A percentile compares a stretch with the other conserved stretches of the same genome.
phyloP scores from a whole-genome alignment of 2,329 filamentous ascomycete genomes.

The Cladosporium phlei region DNA sequence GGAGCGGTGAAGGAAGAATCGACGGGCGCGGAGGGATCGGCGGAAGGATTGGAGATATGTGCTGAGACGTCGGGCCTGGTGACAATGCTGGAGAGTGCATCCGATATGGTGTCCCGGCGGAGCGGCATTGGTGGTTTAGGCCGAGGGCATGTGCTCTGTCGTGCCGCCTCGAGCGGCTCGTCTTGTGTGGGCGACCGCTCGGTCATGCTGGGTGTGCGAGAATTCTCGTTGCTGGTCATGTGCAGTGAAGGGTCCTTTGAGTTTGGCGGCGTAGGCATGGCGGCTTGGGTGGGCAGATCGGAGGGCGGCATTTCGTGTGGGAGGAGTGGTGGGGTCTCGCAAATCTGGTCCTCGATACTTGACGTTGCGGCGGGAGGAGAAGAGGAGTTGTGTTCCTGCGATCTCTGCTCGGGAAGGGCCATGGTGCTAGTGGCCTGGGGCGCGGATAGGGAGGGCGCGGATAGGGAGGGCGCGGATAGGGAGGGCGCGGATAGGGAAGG shows the following conservation, averaged over 20 bases:
- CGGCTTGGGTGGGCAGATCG: conserved; percentile 18
- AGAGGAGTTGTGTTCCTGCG: conserved; percentile 9
- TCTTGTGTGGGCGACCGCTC: conserved; percentile 5
- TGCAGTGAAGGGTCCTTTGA: conserved; percentile 36
- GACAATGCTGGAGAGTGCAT: conserved; percentile 61
- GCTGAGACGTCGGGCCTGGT: conserved; percentile 61
- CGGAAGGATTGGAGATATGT: conserved; percentile 65
- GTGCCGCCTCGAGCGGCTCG: neutral
- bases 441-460: conserved; percentile 6
- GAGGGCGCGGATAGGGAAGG: conserved; percentile 4
- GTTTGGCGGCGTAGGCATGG: conserved; percentile 39
- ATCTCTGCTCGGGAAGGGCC: conserved; percentile 13
- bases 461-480: conserved; percentile 6
- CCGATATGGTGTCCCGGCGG: conserved; percentile 31
- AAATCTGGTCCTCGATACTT: conserved; percentile 14
- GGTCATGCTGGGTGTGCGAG: conserved; percentile 6
- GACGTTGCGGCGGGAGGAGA: neutral
- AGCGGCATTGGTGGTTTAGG: conserved; percentile 24
- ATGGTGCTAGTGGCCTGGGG: conserved; percentile 15
- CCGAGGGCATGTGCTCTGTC: neutral
- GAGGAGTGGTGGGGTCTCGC: conserved; percentile 31
- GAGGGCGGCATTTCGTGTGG: conserved; percentile 32
- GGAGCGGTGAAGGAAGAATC: conserved; percentile 1
- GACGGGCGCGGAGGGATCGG: conserved; percentile 38
- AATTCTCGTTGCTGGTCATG: conserved; percentile 11